Evolutionary conservation across 352 stramenopile genomes (phyloP), one percentile per base, ranked within the genome.

Genomic region (Pythium aquatile): DNA sequence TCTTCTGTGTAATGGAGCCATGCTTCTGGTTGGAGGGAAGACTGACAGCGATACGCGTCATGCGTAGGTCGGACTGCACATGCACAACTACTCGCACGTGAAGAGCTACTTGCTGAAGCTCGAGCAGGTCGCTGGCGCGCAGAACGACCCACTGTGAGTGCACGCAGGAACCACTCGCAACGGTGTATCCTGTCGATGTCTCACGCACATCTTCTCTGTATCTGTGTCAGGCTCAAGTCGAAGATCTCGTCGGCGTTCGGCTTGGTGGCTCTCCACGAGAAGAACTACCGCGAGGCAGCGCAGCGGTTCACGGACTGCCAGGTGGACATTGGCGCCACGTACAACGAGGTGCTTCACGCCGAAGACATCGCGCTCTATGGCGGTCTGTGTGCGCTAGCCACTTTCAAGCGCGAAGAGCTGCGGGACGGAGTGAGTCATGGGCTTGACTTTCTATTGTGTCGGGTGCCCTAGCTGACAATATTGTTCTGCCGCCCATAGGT

Each of bases 351-450:
- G 26, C 56, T 96, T 13, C 86, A 95, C 39, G 79, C 84, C 0
- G 82, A 96, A 37, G 90, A 97, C 52, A 93, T 97, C 64, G 89
- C 88, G 5, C 60, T 96, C 1, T 94, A 96, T 62, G 89, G 88
- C 3, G 88, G 87, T 39, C 88, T 96, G 46, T 95, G 85, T 28
- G 87, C 88, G 1, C 67, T 97, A 29, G 88, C 88, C 33, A 91
- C 85, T 9, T 96, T 97, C 68, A 78, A 78, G 37, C 86, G 90
- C 29, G 73, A 90, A 55, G 82, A 96, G 42, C 63, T 97, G 32
- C 87, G 82, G 37, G 79, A 92, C 57, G 83, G 88, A 66, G 86
- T 90, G 32, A 10, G 52, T 48, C 26, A 8, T 20, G 11, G 17
- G 13, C 8, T 16, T 24, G 11, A 13, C 13, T 7, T 2, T 5